Conservation (phyloP, 2,329 filamentous ascomycete species). For the Pseudogymnoascus sp. region DNA sequence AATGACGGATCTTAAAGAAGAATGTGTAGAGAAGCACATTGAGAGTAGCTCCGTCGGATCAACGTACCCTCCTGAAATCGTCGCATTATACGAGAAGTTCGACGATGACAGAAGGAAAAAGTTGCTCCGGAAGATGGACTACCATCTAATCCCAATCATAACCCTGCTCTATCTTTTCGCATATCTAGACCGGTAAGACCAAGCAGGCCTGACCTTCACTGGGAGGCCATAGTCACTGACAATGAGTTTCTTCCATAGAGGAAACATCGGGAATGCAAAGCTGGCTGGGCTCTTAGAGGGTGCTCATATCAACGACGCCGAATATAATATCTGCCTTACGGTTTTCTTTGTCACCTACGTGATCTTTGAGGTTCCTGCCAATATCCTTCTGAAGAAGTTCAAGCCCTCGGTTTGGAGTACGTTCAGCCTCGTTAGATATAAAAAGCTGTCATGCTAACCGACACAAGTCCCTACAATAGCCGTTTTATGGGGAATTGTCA, state of each 20-base stretch:
- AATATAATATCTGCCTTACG: constrained; percentile 28
- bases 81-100: constrained; percentile 20
- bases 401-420: constrained; percentile 51
- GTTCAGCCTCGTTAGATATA: constrained; percentile 32
- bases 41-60: not conserved
- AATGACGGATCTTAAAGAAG: not conserved
- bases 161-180: constrained; percentile 44
- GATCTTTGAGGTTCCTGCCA: constrained; percentile 40
- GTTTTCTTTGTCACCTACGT: constrained; percentile 25
- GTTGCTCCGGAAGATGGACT: constrained; percentile 47
- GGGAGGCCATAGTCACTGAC: not conserved
- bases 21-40: not conserved
- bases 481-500: constrained; percentile 31
- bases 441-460: constrained; percentile 47
- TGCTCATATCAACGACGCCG: constrained; percentile 23
- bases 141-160: constrained; percentile 49
- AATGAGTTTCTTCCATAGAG: constrained; percentile 21
- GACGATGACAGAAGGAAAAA: constrained; percentile 37
- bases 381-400: constrained; percentile 44
- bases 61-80: constrained; percentile 12
- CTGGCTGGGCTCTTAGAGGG: constrained; percentile 26
- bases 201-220: constrained; percentile 17
- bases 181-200: not conserved
- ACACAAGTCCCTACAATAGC: constrained; percentile 50
- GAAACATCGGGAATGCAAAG: constrained; percentile 26